phyloP scores from a whole-genome alignment of 108 stramenopile species.

The Licmophora abbreviata region DNA sequence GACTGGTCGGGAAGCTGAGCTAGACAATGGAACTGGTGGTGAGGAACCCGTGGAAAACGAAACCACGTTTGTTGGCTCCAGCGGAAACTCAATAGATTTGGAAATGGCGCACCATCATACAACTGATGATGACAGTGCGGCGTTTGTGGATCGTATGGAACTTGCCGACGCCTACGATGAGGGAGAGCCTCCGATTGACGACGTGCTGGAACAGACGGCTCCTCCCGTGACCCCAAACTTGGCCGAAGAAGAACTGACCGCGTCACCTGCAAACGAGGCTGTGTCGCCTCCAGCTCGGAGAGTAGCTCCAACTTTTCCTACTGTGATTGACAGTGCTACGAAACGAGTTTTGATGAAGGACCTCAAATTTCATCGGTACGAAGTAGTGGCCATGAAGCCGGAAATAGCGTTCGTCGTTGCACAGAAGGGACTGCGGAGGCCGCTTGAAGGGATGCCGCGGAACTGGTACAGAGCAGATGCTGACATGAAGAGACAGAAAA shows the following conservation, averaged over 20 bases:
- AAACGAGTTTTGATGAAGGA: conserved; percentile 6
- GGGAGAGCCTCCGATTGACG: conserved; percentile 3
- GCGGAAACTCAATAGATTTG: too few relatives aligned
- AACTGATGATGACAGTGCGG: conserved; percentile 26
- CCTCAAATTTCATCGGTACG: conserved; percentile 3
- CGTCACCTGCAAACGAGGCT: neutral
- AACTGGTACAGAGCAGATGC: conserved; percentile 24
- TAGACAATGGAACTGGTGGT: too few relatives aligned
- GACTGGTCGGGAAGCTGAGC: too few relatives aligned
- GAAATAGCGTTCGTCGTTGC: conserved; percentile 19
- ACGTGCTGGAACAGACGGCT: neutral
- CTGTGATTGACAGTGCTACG: neutral
- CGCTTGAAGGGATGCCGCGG: conserved; percentile 27
- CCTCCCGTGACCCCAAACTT: neutral
- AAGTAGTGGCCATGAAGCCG: conserved; percentile 24
- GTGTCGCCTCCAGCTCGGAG: too few relatives aligned
- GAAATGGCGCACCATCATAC: too few relatives aligned
- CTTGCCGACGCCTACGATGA: conserved; percentile 32
- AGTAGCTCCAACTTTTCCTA: too few relatives aligned
- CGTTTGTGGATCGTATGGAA: conserved; percentile 35
- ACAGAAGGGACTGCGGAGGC: conserved; percentile 17
- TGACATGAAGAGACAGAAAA: too few relatives aligned
- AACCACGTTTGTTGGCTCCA: too few relatives aligned
- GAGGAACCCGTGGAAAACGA: too few relatives aligned
- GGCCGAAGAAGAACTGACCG: neutral